phyloP scores from a whole-genome alignment of 2,329 filamentous ascomycete species.

The Penicillium sp. region DNA sequence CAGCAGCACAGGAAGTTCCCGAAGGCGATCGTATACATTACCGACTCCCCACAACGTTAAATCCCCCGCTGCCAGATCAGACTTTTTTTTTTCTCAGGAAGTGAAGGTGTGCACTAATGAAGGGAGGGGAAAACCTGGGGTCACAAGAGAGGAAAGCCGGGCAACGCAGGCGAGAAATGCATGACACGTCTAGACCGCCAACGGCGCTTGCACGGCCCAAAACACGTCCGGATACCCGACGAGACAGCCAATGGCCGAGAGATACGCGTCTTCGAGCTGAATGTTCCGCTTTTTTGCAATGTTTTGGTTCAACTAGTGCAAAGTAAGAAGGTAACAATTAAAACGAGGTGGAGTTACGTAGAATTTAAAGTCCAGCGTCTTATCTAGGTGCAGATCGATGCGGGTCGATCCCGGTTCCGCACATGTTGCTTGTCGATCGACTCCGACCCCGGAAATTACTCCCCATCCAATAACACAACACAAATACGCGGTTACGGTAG shows the following conservation, averaged over 20 bases:
- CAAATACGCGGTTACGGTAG: background rate
- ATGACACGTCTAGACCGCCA: background rate
- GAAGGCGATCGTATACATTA: background rate
- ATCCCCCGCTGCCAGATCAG: background rate
- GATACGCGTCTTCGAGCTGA: background rate
- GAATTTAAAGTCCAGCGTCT: background rate
- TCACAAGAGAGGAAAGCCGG: background rate
- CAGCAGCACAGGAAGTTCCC: background rate
- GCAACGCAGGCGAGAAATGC: background rate
- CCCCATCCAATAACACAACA: background rate
- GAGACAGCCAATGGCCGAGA: background rate
- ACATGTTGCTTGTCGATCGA: background rate
- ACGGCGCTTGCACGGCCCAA: background rate
- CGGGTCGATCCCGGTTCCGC: slow-evolving; percentile 3
- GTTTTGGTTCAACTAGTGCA: background rate
- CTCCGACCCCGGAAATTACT: background rate
- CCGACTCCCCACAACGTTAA: background rate
- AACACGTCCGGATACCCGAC: background rate
- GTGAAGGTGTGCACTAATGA: background rate
- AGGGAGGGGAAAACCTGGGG: background rate
- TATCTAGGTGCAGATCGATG: slow-evolving; percentile 1
- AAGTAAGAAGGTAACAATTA: background rate
- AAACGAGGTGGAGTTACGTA: background rate
- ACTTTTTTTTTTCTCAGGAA: background rate
- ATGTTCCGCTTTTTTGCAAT: background rate